A percentile compares a stretch with the other conserved stretches of the same genome.
These are phyloP conservation scores for Solanum phureja DNA, from an alignment of 257 asterid species.

Conservation along the genomic window DNA sequence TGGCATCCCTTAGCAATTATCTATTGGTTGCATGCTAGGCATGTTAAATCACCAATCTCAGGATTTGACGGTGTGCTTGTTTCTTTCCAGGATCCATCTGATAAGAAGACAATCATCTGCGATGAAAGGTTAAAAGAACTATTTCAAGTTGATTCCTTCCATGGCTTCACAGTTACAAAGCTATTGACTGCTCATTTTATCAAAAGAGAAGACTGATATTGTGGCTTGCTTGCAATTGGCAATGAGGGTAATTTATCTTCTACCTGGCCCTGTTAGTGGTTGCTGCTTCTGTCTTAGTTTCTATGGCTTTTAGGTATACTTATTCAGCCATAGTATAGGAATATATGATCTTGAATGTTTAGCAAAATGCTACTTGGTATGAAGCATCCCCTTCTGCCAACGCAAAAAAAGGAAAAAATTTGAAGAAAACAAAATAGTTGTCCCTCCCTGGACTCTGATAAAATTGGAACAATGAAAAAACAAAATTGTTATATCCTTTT, in stretches of 20 bases:
- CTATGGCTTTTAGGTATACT: neutral
- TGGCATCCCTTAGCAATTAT: neutral
- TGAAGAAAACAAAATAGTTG: neutral
- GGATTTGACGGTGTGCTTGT: neutral
- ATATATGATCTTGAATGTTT: neutral
- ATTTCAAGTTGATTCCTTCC: slow-evolving; percentile 23
- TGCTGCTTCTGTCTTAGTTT: neutral
- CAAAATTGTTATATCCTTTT: neutral
- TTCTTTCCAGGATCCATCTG: slow-evolving; percentile 22
- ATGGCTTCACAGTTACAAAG: slow-evolving; percentile 27
- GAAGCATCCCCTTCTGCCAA: neutral
- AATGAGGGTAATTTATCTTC: neutral
- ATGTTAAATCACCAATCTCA: neutral
- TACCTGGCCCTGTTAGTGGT: neutral
- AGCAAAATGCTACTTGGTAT: neutral
- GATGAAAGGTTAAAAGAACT: slow-evolving; percentile 32
- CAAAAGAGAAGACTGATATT: slow-evolving; percentile 8
- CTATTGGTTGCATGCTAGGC: neutral
- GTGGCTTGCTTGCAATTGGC: neutral
- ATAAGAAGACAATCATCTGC: slow-evolving; percentile 24
- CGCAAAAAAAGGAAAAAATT: neutral
- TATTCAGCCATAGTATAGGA: neutral
- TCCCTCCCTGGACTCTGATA: neutral
- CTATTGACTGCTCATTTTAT: slow-evolving; percentile 23
- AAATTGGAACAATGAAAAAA: neutral